phyloP scores from a whole-genome alignment of 169 alveolate species.

The Plasmodium yoelii region DNA sequence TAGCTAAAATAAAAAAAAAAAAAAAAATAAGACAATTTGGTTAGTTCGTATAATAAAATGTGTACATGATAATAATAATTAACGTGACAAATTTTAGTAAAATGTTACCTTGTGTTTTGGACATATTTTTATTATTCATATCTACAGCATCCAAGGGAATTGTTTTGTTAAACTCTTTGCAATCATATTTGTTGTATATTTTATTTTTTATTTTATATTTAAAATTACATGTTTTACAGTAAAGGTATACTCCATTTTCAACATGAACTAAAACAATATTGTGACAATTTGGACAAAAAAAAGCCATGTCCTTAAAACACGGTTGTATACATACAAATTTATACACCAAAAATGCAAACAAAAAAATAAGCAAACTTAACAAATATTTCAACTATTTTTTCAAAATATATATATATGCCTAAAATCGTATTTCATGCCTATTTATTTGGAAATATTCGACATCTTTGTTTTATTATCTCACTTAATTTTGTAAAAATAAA shows the following conservation, averaged over 20 bases:
- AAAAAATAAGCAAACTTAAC: background rate
- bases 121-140: slow-evolving; percentile 66
- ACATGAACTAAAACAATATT: slow-evolving; percentile 61
- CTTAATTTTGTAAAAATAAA: no score
- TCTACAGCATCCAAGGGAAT: slow-evolving; percentile 74
- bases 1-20: slow-evolving; percentile 74
- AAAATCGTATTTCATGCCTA: no score
- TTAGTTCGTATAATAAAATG: no score
- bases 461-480: no score
- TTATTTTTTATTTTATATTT: slow-evolving; percentile 66
- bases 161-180: slow-evolving; percentile 27
- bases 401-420: no score
- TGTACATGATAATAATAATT: no score
- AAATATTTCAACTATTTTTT: background rate
- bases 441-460: no score
- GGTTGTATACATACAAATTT: background rate
- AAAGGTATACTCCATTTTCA: slow-evolving; percentile 66
- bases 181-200: slow-evolving; percentile 60
- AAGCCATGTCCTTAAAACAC: slow-evolving; percentile 61
- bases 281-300: slow-evolving; percentile 82
- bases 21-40: no score
- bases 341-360: background rate
- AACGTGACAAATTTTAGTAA: no score
- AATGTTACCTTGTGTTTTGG: slow-evolving; percentile 71
- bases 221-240: slow-evolving; percentile 62